Evolutionary conservation across 345 rosid species (phyloP), one percentile per base, ranked within the genome.

Genomic region (Boechera divaricarpa): DNA sequence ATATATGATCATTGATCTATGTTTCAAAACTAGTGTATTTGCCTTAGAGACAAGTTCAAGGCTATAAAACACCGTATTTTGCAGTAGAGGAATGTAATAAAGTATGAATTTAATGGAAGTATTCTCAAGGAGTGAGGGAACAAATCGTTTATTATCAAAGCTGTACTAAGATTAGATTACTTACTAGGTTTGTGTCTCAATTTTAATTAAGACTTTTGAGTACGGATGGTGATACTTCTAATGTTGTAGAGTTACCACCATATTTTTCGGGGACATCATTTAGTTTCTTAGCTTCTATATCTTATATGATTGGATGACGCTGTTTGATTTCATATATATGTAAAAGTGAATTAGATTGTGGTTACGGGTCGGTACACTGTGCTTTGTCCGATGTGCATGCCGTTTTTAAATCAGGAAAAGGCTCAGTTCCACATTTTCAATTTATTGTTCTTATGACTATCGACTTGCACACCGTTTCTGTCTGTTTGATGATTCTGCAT

Each of bases 91-190:
- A 66, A 47, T 57, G 72, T 57, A 36, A 36, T 16, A 1, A 24
- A 35, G 31, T 55, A 65, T 28, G 48, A 2, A n/a, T 16, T 28
- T 36, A 15, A 61, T 69, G 3, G 41, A 60, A 31, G 29, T 52
- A 32, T 41, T 51, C 5, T 4, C 28, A 38, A 29, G 63, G 54
- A 38, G 35, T 36, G 59, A 64, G 7, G 39, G 62, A 65, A 58
- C 62, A 3, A 58, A 29, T 53, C 6, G 18, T 54, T 59, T 60
- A 3, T 59, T 35, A 13, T 55, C 10, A 12, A 38, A 6, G 57
- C 29, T 52, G 21, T 63, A 16, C 9, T 70, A 55, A 29, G 38
- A 11, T 51, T 66, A 71, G 57, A 65, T 72, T 64, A 15, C 26
- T 13, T 47, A 45, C 72, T 70, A 45, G 29, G 31, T 64, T 57